A percentile compares a stretch with the other conserved stretches of the same genome.
These are phyloP conservation scores for Vittaforma corneae DNA, from an alignment of 371 early-diverging fungal species.

Conservation along the genomic window DNA sequence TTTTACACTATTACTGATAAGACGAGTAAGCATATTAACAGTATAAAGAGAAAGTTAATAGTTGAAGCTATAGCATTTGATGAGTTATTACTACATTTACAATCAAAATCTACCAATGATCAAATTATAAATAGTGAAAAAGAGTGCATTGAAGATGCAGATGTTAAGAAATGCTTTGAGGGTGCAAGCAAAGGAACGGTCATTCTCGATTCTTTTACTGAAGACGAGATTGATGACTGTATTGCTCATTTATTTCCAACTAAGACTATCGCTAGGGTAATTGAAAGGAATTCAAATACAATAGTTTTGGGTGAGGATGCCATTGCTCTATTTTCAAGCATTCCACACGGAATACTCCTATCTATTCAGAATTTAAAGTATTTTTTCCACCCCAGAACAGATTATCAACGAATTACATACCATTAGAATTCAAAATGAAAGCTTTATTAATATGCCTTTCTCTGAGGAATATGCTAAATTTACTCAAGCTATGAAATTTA, in stretches of 20 bases:
- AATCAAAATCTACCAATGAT: too few relatives aligned
- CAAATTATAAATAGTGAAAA: too few relatives aligned
- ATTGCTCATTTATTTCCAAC: constrained; percentile 5
- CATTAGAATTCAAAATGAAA: not conserved
- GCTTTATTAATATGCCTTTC: not conserved
- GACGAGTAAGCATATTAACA: too few relatives aligned
- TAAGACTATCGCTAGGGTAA: not conserved
- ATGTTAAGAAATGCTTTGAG: too few relatives aligned
- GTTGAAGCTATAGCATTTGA: too few relatives aligned
- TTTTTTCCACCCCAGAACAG: not conserved
- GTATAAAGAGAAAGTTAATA: too few relatives aligned
- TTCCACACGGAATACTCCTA: not conserved
- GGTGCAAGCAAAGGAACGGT: not conserved
- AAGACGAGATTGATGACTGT: not conserved
- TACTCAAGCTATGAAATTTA: too few relatives aligned
- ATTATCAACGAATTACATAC: not conserved
- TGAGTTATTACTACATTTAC: too few relatives aligned
- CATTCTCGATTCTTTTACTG: not conserved
- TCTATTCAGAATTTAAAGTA: not conserved
- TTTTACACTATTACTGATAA: too few relatives aligned
- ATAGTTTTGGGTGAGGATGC: constrained; percentile 1
- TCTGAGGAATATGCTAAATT: constrained; percentile 2
- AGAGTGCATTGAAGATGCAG: too few relatives aligned
- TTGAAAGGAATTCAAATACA: constrained; percentile 7
- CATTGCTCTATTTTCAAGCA: too few relatives aligned